Evolutionary conservation across 768 basidiomycete genomes (phyloP).

Genomic region (Mrakia blollopis): DNA sequence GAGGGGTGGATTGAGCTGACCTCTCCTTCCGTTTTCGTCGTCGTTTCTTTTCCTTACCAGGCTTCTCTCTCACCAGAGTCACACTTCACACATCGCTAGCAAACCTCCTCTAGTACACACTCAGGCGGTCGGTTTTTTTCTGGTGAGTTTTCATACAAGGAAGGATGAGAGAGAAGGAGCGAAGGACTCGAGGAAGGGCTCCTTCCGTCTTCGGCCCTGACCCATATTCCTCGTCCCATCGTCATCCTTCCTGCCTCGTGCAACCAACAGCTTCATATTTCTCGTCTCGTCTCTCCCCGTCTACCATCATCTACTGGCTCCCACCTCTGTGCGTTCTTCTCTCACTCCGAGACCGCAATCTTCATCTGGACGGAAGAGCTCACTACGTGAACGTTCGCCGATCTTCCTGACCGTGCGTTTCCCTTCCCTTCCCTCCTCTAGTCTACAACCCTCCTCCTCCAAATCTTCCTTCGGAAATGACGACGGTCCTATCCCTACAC

Average conservation of each 20-base stretch:
- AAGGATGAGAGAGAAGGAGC: neutral
- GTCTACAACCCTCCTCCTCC: neutral
- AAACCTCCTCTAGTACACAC: neutral
- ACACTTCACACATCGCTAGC: neutral
- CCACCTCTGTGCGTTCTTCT: neutral
- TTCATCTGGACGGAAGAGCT: neutral
- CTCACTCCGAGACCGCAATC: no score
- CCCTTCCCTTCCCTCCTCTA: neutral
- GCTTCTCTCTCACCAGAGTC: neutral
- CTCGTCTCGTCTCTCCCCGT: neutral
- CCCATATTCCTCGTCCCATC: neutral
- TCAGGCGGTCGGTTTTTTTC: neutral
- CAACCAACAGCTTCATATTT: neutral
- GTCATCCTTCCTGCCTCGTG: neutral
- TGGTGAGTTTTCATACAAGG: neutral
- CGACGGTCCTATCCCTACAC: neutral
- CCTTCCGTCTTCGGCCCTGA: no score
- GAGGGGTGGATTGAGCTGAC: neutral
- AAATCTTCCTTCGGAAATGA: neutral
- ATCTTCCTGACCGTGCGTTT: neutral
- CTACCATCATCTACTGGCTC: neutral
- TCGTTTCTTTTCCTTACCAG: neutral
- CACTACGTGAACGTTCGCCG: neutral
- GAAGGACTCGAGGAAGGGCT: neutral
- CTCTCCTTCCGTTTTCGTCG: neutral